phyloP scores from a whole-genome alignment of 2,329 filamentous ascomycete genomes.

The Grosmannia huntii region DNA sequence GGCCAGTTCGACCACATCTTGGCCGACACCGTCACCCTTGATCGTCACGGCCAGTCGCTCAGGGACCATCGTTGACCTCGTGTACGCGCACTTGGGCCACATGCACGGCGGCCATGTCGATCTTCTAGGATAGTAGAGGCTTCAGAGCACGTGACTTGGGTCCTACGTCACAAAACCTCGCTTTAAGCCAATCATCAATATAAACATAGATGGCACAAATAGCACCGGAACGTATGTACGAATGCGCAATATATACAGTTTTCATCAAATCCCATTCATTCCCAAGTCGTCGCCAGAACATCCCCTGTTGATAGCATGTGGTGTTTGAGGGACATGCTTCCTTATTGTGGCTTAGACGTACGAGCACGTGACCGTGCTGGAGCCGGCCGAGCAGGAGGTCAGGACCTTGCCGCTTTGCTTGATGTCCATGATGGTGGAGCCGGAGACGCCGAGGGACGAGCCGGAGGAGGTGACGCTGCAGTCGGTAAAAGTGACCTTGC shows the following conservation, averaged over 20 bases:
- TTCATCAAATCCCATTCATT: neutral
- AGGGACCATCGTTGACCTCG: constrained; percentile 17
- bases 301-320: neutral
- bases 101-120: no score
- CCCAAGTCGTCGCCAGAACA: neutral
- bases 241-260: neutral
- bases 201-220: neutral
- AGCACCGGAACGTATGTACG: neutral
- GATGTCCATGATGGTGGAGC: constrained; percentile 28
- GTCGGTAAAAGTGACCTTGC: constrained; percentile 14
- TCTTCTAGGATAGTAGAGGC: no score
- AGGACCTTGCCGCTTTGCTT: constrained; percentile 11
- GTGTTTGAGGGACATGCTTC: neutral
- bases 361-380: constrained; percentile 12
- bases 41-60: constrained; percentile 14
- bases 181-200: neutral
- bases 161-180: no score
- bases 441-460: constrained; percentile 20
- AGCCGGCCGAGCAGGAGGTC: constrained; percentile 13
- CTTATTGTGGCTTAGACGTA: constrained; percentile 28
- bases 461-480: constrained; percentile 20
- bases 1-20: constrained; percentile 21
- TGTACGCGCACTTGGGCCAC: neutral
- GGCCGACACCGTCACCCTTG: constrained; percentile 14
- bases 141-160: no score